Percentiles rank a stretch among this genome's conserved stretches.
Evolutionary conservation across 225 moss, liverwort and hornwort species (phyloP).

Genomic region (Rhytidiadelphus loreus): DNA sequence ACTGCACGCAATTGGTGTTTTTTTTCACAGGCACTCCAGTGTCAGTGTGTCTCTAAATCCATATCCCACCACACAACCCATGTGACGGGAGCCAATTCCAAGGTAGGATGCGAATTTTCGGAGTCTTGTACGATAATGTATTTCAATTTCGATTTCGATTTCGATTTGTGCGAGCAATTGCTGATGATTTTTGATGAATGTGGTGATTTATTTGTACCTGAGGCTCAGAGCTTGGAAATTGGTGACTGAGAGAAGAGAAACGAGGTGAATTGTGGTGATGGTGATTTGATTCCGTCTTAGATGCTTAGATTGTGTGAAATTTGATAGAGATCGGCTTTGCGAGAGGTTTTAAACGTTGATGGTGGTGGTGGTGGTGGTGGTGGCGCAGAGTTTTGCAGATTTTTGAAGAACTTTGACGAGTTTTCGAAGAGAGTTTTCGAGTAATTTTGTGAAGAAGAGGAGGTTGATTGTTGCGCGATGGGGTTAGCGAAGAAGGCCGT

Average conservation of each 20-base stretch:
- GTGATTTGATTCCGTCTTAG: background rate
- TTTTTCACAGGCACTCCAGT: background rate
- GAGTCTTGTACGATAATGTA: background rate
- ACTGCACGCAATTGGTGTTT: background rate
- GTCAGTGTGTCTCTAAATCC: background rate
- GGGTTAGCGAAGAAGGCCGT: slow-evolving; percentile 22
- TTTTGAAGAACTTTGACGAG: background rate
- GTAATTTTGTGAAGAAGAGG: background rate
- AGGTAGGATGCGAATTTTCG: background rate
- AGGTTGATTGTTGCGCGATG: background rate
- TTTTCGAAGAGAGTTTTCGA: background rate
- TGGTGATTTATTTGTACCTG: background rate
- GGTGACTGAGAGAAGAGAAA: background rate
- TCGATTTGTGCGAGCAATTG: background rate
- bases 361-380: background rate
- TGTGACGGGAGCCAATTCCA: background rate
- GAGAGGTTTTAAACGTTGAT: background rate
- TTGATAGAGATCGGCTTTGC: background rate
- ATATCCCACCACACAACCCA: background rate
- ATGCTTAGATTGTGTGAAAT: background rate
- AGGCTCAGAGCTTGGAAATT: background rate
- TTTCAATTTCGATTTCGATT: background rate
- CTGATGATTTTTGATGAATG: background rate
- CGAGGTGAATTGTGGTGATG: background rate
- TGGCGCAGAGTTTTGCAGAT: background rate